phyloP scores from a whole-genome alignment of 495 filamentous ascomycete genomes.

The Aspergillus bertholletiae region DNA sequence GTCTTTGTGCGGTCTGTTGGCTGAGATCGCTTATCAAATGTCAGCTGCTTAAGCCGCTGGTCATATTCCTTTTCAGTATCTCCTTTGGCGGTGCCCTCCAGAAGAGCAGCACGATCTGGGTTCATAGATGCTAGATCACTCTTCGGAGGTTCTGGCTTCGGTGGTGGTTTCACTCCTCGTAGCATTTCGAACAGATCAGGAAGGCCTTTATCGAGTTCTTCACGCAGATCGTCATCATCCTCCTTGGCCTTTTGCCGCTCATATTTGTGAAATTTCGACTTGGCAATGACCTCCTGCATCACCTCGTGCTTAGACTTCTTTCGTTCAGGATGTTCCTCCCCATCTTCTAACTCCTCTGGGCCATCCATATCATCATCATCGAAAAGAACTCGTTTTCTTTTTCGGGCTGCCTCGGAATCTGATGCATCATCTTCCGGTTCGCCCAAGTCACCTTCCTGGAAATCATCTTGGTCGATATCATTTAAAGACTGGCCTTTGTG shows the following conservation, averaged over 20 bases:
- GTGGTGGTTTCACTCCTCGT: constrained; percentile 42
- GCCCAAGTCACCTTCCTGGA: constrained; percentile 68
- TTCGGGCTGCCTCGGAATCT: constrained; percentile 57
- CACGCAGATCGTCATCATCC: constrained; percentile 86
- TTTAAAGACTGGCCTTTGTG: constrained; percentile 75
- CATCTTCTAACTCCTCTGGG: constrained; percentile 39
- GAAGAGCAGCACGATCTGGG: constrained; percentile 54
- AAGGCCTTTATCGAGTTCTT: constrained; percentile 73
- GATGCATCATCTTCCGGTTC: constrained; percentile 58
- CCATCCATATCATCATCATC: constrained; percentile 32
- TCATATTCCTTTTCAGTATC: constrained; percentile 82
- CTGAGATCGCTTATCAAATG: constrained; percentile 74
- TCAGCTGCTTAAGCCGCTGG: constrained; percentile 71
- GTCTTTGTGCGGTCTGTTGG: constrained; percentile 89
- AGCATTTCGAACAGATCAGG: constrained; percentile 75
- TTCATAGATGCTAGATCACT: constrained; percentile 50
- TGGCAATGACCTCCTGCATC: constrained; percentile 95
- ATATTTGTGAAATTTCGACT: constrained; percentile 91
- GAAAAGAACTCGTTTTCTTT: constrained; percentile 53
- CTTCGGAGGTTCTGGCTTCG: constrained; percentile 36
- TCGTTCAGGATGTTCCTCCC: constrained; percentile 58
- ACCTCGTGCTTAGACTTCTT: constrained; percentile 95
- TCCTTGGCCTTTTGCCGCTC: constrained; percentile 92
- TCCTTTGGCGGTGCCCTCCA: constrained; percentile 58
- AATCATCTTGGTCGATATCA: constrained; percentile 61